phyloP scores from a whole-genome alignment of 1,284 basidiomycete genomes.

The Gymnopus androsaceus region DNA sequence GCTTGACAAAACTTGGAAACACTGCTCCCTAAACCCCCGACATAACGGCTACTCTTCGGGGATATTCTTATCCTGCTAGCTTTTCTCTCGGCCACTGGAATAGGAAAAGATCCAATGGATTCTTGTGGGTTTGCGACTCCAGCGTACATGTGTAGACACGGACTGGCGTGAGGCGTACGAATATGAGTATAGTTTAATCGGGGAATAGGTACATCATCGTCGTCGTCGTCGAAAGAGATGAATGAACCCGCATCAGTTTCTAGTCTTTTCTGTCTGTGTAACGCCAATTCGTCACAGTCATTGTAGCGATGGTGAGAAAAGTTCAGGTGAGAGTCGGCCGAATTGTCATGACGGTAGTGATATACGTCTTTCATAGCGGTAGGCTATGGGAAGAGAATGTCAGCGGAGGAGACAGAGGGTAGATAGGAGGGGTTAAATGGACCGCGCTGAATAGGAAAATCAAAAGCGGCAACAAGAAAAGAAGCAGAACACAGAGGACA shows the following conservation, averaged over 20 bases:
- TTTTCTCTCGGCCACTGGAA: neutral
- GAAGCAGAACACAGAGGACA: neutral
- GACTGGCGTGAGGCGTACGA: neutral
- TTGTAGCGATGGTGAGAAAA: neutral
- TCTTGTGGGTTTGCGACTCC: slow-evolving; percentile 2
- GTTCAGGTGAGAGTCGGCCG: neutral
- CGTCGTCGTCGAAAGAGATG: neutral
- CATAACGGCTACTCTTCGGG: neutral
- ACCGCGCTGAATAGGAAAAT: neutral
- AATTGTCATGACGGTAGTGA: neutral
- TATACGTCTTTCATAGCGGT: neutral
- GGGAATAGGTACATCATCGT: neutral
- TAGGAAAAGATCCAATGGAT: slow-evolving; percentile 2
- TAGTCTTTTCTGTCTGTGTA: neutral
- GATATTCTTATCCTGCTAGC: neutral
- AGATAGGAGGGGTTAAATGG: neutral
- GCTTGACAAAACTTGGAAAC: neutral
- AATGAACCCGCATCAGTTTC: neutral
- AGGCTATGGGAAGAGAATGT: neutral
- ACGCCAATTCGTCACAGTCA: neutral
- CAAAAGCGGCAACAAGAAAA: neutral
- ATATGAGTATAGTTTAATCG: neutral
- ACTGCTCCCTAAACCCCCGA: neutral
- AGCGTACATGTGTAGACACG: neutral
- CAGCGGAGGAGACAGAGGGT: neutral